phyloP scores from a whole-genome alignment of 305 asterid genomes.

The Fraxinus floribunda region DNA sequence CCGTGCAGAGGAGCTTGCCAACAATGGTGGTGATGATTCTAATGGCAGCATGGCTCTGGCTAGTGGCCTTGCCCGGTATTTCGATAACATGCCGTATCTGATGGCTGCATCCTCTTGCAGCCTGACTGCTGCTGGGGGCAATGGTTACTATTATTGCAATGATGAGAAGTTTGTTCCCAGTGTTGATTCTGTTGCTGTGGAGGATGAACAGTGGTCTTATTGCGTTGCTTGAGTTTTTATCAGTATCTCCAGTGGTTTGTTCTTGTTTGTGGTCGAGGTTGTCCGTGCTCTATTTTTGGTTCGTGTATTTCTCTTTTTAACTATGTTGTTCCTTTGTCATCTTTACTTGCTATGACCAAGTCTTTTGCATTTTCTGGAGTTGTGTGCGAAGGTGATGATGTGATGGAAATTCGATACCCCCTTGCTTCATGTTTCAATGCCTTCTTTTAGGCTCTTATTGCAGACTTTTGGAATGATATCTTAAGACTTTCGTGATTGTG shows the following conservation, averaged over 20 bases:
- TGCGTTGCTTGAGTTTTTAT: constrained; percentile 38
- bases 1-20: constrained; percentile 42
- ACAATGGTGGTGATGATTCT: constrained; percentile 3
- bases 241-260: not conserved
- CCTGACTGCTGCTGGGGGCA: constrained; percentile 33
- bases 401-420: not conserved
- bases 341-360: not conserved
- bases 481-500: not conserved
- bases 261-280: not conserved
- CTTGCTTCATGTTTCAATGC: not conserved
- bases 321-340: not conserved
- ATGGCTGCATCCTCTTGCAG: constrained; percentile 35
- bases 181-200: constrained; percentile 32
- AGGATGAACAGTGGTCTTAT: constrained; percentile 57
- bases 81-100: constrained; percentile 60
- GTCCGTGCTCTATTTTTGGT: not conserved
- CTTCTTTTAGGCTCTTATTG: not conserved
- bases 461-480: not conserved
- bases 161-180: constrained; percentile 34
- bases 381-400: not conserved
- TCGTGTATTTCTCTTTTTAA: not conserved
- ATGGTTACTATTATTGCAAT: constrained; percentile 35
- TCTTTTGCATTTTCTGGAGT: not conserved
- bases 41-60: constrained; percentile 25
- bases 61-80: constrained; percentile 38